Percentiles rank a stretch among this genome's conserved stretches.
phyloP scores from a whole-genome alignment of 2,329 filamentous ascomycete genomes.

The Pseudocercospora fuligena region DNA sequence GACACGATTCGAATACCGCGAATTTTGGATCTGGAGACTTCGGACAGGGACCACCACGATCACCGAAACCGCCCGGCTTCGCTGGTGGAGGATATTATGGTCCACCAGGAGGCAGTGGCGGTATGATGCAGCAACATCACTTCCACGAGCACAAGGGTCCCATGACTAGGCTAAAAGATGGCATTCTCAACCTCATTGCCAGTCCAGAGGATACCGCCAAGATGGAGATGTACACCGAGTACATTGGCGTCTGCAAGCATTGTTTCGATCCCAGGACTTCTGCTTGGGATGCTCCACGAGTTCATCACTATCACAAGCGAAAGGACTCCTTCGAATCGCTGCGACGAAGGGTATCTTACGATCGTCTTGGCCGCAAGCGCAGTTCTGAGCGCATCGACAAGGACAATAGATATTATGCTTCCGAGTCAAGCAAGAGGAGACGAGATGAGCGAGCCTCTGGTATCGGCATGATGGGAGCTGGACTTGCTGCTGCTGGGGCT shows the following conservation, averaged over 20 bases:
- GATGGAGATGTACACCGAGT: constrained; percentile 71
- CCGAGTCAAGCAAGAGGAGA: constrained; percentile 52
- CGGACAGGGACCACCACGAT: constrained; percentile 28
- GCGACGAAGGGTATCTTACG: constrained; percentile 34
- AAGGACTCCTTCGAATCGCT: constrained; percentile 39
- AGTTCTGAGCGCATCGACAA: constrained; percentile 60
- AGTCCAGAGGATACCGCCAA: constrained; percentile 64
- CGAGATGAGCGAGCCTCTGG: constrained; percentile 42
- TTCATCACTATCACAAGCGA: constrained; percentile 58
- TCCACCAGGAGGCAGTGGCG: constrained; percentile 20
- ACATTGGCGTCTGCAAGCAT: constrained; percentile 67
- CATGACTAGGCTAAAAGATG: constrained; percentile 63
- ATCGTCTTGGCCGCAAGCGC: constrained; percentile 34
- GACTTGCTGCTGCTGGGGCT: constrained; percentile 60
- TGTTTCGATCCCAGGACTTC: constrained; percentile 67
- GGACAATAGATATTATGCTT: constrained; percentile 61
- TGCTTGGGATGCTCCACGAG: constrained; percentile 62
- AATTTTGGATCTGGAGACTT: constrained; percentile 20
- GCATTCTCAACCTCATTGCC: constrained; percentile 49
- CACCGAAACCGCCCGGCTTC: constrained; percentile 21
- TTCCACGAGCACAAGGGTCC: constrained; percentile 61
- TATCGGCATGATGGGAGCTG: constrained; percentile 58
- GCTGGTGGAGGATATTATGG: constrained; percentile 24
- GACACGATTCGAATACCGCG: constrained; percentile 23
- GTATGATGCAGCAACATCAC: constrained; percentile 31